phyloP scores from a whole-genome alignment of 1,284 basidiomycete genomes.

The Bondarzewia mesenterica region DNA sequence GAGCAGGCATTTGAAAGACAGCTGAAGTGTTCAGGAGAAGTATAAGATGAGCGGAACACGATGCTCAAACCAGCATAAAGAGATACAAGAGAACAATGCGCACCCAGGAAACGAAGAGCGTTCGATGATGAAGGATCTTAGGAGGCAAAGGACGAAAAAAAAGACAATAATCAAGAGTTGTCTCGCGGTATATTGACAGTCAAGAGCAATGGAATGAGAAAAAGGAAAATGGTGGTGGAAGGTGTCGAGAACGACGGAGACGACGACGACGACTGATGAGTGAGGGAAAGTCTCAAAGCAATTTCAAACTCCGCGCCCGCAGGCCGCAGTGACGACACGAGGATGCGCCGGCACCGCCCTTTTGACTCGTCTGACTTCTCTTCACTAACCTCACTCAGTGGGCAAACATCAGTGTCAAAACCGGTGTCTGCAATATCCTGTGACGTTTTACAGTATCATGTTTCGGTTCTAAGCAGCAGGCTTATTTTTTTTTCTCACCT shows the following conservation, averaged over 20 bases:
- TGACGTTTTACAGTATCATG: no score
- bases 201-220: neutral
- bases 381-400: neutral
- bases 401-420: neutral
- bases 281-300: conserved; percentile 13
- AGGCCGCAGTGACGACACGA: no score
- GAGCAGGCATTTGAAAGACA: conserved; percentile 9
- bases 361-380: neutral
- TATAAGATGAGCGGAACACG: neutral
- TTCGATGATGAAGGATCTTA: neutral
- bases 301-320: conserved; percentile 2
- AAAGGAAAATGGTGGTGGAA: conserved; percentile 7
- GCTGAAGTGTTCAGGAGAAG: neutral
- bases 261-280: conserved; percentile 11
- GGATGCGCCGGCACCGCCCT: neutral
- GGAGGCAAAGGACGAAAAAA: neutral
- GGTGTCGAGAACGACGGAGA: conserved; percentile 11
- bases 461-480: no score
- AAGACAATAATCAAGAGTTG: neutral
- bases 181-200: neutral
- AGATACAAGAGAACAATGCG: neutral
- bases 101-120: neutral
- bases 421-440: neutral
- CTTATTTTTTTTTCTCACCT: no score
- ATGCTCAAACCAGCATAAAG: neutral